Conservation (phyloP, 805 yeast species). For the Yarrowia sp. region DNA sequence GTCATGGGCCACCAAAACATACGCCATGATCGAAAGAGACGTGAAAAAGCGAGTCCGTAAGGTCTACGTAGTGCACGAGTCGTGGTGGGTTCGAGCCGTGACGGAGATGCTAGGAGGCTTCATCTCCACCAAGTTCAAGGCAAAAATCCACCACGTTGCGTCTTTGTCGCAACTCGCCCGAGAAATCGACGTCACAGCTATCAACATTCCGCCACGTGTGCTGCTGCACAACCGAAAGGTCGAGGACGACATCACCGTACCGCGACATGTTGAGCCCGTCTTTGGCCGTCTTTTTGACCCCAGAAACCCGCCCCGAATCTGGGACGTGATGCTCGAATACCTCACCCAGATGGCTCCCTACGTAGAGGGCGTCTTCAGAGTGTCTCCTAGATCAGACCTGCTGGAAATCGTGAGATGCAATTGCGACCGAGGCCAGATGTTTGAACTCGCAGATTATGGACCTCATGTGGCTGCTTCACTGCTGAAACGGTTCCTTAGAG, state of each 20-base stretch:
- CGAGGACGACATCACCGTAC: slow-evolving; percentile 49
- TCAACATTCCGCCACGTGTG: slow-evolving; percentile 72
- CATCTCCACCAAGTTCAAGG: slow-evolving; percentile 46
- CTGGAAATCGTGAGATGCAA: slow-evolving; percentile 36
- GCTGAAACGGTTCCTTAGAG: slow-evolving; percentile 47
- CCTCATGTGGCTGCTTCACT: slow-evolving; percentile 49
- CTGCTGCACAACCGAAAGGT: slow-evolving; percentile 63
- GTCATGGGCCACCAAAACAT: slow-evolving; percentile 67
- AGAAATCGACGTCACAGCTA: slow-evolving; percentile 66
- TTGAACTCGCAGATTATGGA: slow-evolving; percentile 57
- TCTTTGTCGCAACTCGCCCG: slow-evolving; percentile 54
- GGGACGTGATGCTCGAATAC: slow-evolving; percentile 34
- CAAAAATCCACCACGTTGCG: slow-evolving; percentile 46
- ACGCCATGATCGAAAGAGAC: slow-evolving; percentile 55
- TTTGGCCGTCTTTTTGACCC: slow-evolving; percentile 35
- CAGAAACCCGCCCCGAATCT: slow-evolving; percentile 37
- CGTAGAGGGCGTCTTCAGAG: slow-evolving; percentile 31
- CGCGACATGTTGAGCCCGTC: slow-evolving; percentile 40
- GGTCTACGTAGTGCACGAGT: slow-evolving; percentile 81
- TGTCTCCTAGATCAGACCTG: slow-evolving; percentile 32
- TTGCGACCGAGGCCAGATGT: slow-evolving; percentile 48
- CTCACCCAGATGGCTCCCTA: slow-evolving; percentile 17
- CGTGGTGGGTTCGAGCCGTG: slow-evolving; percentile 80
- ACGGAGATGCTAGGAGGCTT: slow-evolving; percentile 68
- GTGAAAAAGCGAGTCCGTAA: slow-evolving; percentile 54